Conservation (phyloP, 208 protist species). For the Trypanosoma melophagium region DNA sequence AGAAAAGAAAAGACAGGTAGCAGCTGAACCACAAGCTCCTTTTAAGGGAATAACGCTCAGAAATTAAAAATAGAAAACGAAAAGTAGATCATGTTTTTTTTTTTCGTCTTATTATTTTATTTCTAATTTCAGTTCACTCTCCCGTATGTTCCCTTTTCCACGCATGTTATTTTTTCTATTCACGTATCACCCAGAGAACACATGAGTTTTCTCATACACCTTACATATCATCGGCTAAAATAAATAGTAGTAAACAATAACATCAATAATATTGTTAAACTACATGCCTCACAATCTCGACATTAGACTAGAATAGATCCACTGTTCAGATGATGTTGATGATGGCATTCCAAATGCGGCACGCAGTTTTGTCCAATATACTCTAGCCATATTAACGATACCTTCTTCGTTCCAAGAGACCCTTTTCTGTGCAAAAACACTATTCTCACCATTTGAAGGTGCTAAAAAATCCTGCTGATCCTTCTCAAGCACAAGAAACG, state of each 20-base stretch:
- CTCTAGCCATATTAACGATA: not conserved
- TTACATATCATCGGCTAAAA: not conserved
- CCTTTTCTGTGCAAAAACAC: not conserved
- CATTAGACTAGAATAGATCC: conserved; percentile 19
- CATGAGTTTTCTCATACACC: conserved; percentile 6
- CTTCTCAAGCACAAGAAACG: conserved; percentile 67
- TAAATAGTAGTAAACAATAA: conserved; percentile 2
- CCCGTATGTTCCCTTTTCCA: no score
- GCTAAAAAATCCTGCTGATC: conserved; percentile 40
- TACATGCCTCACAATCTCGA: conserved; percentile 18
- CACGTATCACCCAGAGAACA: no score
- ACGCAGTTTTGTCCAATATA: conserved; percentile 25
- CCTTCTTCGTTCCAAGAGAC: not conserved
- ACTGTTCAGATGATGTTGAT: conserved; percentile 21
- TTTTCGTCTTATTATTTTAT: no score
- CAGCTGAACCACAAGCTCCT: no score
- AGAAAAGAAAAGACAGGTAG: no score
- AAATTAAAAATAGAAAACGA: no score
- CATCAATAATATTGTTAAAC: conserved; percentile 4
- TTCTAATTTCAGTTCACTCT: no score
- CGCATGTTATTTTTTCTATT: no score
- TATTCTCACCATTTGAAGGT: not conserved
- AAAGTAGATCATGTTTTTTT: no score
- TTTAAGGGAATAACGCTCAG: no score
- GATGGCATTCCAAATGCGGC: conserved; percentile 3